These are phyloP conservation scores for Teratosphaeria destructans DNA, from an alignment of 2,329 filamentous ascomycete species.

Conservation along the genomic window DNA sequence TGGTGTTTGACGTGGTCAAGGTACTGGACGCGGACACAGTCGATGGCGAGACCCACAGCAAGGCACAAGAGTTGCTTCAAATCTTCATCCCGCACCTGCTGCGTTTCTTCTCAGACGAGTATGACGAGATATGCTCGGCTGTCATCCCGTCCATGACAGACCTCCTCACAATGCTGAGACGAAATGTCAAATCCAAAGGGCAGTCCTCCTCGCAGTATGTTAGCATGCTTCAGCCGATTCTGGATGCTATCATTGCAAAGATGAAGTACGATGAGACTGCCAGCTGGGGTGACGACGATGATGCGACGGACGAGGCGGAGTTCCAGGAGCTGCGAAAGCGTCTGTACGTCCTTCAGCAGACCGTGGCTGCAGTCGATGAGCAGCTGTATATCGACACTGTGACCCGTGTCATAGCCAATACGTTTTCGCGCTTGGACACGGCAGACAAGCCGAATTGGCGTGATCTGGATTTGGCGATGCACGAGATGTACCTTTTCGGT, in stretches of 20 bases:
- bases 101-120: conserved; percentile 94
- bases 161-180: conserved; percentile 80
- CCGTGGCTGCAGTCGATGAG: conserved; percentile 81
- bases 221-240: conserved; percentile 74
- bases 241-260: conserved; percentile 87
- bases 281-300: conserved; percentile 74
- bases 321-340: conserved; percentile 90
- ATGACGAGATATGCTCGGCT: conserved; percentile 93
- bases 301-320: conserved; percentile 92
- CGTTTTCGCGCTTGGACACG: conserved; percentile 70
- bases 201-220: conserved; percentile 63
- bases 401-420: conserved; percentile 76
- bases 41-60: conserved; percentile 54
- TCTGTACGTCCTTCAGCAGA: conserved; percentile 83
- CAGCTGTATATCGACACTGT: conserved; percentile 78
- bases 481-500: conserved; percentile 94
- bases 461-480: conserved; percentile 82
- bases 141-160: conserved; percentile 91
- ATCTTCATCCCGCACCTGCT: conserved; percentile 78
- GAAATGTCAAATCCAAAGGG: conserved; percentile 53
- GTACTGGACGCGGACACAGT: conserved; percentile 63
- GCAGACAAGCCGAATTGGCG: conserved; percentile 80
- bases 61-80: conserved; percentile 72
- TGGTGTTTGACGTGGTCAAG: conserved; percentile 75
- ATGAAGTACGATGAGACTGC: conserved; percentile 97